These are phyloP conservation scores for Enteropsectra breve DNA, from an alignment of 371 early-diverging fungal genomes.

Conservation along the genomic window DNA sequence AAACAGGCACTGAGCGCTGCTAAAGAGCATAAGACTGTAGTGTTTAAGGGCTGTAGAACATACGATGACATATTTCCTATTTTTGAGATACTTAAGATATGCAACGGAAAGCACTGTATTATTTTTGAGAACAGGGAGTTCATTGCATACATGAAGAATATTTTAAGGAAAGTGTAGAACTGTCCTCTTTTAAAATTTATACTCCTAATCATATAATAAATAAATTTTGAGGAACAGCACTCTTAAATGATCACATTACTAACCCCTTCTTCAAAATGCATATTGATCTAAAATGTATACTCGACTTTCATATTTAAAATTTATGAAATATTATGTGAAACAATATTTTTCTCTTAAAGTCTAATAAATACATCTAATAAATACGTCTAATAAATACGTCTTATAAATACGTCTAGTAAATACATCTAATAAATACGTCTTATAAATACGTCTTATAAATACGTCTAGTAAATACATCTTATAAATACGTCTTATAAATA, in stretches of 20 bases:
- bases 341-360: too few relatives aligned
- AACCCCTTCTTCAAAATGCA: not conserved
- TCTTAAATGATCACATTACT: not conserved
- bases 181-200: too few relatives aligned
- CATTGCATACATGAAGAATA: conserved; percentile 37
- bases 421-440: too few relatives aligned
- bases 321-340: too few relatives aligned
- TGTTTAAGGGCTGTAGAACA: conserved; percentile 27
- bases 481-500: too few relatives aligned
- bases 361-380: too few relatives aligned
- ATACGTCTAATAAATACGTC: too few relatives aligned
- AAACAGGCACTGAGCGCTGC: not conserved
- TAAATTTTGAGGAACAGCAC: not conserved
- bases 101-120: conserved; percentile 16
- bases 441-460: too few relatives aligned
- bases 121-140: conserved; percentile 32
- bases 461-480: too few relatives aligned
- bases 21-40: conserved; percentile 1
- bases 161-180: conserved; percentile 7
- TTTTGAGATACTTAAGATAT: conserved; percentile 36
- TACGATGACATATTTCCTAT: conserved; percentile 20
- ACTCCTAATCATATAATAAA: not conserved
- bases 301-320: too few relatives aligned
- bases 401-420: too few relatives aligned
- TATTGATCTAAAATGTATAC: not conserved